A percentile compares a stretch with the other conserved stretches of the same genome.
phyloP scores from a whole-genome alignment of 1,284 basidiomycete genomes.

The Leccinum pachyderme region DNA sequence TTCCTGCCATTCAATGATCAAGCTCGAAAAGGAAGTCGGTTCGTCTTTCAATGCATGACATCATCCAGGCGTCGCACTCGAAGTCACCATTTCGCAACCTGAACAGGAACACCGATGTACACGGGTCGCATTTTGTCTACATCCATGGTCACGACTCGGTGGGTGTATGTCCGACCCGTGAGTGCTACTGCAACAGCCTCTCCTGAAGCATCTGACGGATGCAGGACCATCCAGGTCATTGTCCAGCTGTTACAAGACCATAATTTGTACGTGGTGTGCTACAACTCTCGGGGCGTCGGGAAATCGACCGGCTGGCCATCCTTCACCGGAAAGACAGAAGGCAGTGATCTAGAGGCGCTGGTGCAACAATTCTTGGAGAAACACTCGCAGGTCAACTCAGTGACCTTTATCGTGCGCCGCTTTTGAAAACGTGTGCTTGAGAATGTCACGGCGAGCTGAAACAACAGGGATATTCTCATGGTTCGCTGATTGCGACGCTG shows the following conservation, averaged over 20 bases:
- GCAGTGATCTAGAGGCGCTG: constrained; percentile 60
- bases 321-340: constrained; percentile 67
- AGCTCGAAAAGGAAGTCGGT: constrained; percentile 15
- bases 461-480: constrained; percentile 76
- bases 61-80: constrained; percentile 25
- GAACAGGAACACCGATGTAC: constrained; percentile 15
- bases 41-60: constrained; percentile 4
- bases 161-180: constrained; percentile 73
- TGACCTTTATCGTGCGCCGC: constrained; percentile 53
- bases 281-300: constrained; percentile 77
- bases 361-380: constrained; percentile 53
- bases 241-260: constrained; percentile 39
- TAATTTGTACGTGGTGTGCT: constrained; percentile 61
- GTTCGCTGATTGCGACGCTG: constrained; percentile 66
- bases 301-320: constrained; percentile 67
- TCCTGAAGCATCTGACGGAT: constrained; percentile 1
- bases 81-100: constrained; percentile 19
- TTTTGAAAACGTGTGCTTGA: constrained; percentile 4
- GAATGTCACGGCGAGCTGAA: constrained; percentile 1
- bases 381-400: constrained; percentile 42
- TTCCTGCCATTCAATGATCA: constrained; percentile 57
- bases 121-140: constrained; percentile 63
- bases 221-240: constrained; percentile 25
- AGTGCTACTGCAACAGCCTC: constrained; percentile 29
- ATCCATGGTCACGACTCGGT: constrained; percentile 80